Evolutionary conservation across 1,139 yeast genomes (phyloP).

Genomic region (Komagataea norvegica): DNA sequence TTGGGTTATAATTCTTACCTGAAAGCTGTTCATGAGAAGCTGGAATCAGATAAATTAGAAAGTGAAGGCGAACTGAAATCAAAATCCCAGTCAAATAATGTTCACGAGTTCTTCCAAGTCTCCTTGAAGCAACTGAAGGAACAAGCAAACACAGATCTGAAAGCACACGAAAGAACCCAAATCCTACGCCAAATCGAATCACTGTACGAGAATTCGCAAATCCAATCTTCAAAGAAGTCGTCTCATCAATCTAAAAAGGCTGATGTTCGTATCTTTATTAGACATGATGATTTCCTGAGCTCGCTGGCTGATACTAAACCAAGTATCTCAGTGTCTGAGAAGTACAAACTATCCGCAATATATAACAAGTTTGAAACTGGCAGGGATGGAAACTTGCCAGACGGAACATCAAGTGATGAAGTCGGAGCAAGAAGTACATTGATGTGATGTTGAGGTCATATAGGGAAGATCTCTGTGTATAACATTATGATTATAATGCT

Average conservation of each 20-base stretch:
- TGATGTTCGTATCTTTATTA: slow-evolving; percentile 36
- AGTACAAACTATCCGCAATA: slow-evolving; percentile 54
- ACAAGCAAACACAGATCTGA: slow-evolving; percentile 27
- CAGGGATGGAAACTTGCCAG: slow-evolving; percentile 86
- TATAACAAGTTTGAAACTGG: slow-evolving; percentile 73
- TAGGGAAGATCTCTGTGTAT: no score
- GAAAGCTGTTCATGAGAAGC: slow-evolving; percentile 78
- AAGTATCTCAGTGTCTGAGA: slow-evolving; percentile 74
- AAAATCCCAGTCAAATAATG: slow-evolving; percentile 22
- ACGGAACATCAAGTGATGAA: slow-evolving; percentile 75
- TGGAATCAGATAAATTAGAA: slow-evolving; percentile 41
- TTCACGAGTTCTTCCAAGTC: slow-evolving; percentile 34
- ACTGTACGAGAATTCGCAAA: slow-evolving; percentile 19
- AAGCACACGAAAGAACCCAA: slow-evolving; percentile 43
- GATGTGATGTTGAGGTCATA: no score
- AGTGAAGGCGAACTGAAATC: slow-evolving; percentile 29
- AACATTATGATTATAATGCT: no score
- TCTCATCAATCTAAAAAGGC: slow-evolving; percentile 6
- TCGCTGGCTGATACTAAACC: slow-evolving; percentile 79
- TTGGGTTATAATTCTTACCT: slow-evolving; percentile 87
- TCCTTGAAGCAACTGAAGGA: slow-evolving; percentile 28
- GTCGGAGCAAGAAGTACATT: slow-evolving; percentile 82
- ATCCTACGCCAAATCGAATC: slow-evolving; percentile 45
- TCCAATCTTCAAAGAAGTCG: neutral
- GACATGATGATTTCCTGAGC: slow-evolving; percentile 50